Conservation (phyloP, 2,329 filamentous ascomycete genomes). For the Colletotrichum sp. region DNA sequence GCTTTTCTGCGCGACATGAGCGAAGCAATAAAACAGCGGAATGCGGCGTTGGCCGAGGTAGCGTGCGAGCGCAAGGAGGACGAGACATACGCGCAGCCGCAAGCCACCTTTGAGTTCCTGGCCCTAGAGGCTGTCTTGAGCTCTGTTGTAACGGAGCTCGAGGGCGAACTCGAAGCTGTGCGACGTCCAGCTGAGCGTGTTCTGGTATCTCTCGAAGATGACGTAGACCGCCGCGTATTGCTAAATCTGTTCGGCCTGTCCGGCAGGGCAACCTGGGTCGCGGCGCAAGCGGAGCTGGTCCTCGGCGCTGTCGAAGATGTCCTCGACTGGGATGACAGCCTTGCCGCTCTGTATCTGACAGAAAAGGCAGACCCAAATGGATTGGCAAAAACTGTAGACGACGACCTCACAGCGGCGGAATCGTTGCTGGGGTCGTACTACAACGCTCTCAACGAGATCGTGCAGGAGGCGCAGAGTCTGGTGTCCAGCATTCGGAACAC, state of each 20-base stretch:
- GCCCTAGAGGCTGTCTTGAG: conserved; percentile 94
- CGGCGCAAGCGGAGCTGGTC: conserved; percentile 93
- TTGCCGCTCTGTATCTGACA: conserved; percentile 92
- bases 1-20: conserved; percentile 98
- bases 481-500: conserved; percentile 96
- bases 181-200: conserved; percentile 90
- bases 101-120: conserved; percentile 89
- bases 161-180: conserved; percentile 92
- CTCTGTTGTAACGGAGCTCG: conserved; percentile 87
- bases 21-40: conserved; percentile 51
- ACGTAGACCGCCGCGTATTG: conserved; percentile 94
- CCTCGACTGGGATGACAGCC: conserved; percentile 92
- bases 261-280: conserved; percentile 93
- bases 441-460: conserved; percentile 96
- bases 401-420: conserved; percentile 95
- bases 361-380: conserved; percentile 78
- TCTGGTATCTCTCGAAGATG: conserved; percentile 88
- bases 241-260: conserved; percentile 88
- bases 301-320: conserved; percentile 94
- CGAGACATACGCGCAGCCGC: conserved; percentile 55
- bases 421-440: conserved; percentile 97
- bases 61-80: conserved; percentile 77
- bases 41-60: background rate
- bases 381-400: conserved; percentile 60
- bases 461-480: conserved; percentile 92